Evolutionary conservation across 2,329 filamentous ascomycete genomes (phyloP), one percentile per base, ranked within the genome.

Genomic region (Paradendryphiella salina): DNA sequence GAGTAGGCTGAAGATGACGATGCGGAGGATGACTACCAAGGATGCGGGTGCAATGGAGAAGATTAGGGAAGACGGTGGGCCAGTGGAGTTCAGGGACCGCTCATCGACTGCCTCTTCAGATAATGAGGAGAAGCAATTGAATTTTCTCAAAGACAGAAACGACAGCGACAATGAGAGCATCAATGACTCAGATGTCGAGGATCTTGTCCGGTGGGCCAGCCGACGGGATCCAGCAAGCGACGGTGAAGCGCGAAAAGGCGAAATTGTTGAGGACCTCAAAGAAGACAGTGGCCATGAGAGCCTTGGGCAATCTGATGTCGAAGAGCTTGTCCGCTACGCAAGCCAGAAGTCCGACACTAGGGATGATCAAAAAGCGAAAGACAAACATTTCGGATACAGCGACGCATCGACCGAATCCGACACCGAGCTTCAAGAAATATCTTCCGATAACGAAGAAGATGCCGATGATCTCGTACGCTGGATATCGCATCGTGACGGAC

Each of bases 181-280:
- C 14, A 29, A 66, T n/a, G 59, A 71, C 31, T 66, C 64, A 0
- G 64, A 71, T 47, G 60, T 71, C 2, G 69, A 72, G 18, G 69
- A 70, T 1, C 20, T 72, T 3, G 61, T 70, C 13, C 63, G 67
- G 23, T 72, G 69, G 70, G 64, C 71, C 6, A 70, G 67, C 37
- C 54, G 63, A 49, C 54, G 61, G 29, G 66, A 69, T 45, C 56
- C 60, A n/a, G 59, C 65, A 5, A 66, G 63, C 18, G 64, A 67
- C 18, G 63, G 63, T n/a, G 65, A 69, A 54, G 37, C 53, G 4
- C 46, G 50, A n/a, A 46, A 46, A 35, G 46, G 34, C 15, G 47
- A 31, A 15, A 9, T 39, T 21, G 39, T 50, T 11, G 10, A 15
- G 6, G 14, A 48, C n/a, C 48, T 47, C n/a, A 52, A 61, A 14